Conservation (phyloP, 2,329 filamentous ascomycete species). For the Teratosphaeria destructans region DNA sequence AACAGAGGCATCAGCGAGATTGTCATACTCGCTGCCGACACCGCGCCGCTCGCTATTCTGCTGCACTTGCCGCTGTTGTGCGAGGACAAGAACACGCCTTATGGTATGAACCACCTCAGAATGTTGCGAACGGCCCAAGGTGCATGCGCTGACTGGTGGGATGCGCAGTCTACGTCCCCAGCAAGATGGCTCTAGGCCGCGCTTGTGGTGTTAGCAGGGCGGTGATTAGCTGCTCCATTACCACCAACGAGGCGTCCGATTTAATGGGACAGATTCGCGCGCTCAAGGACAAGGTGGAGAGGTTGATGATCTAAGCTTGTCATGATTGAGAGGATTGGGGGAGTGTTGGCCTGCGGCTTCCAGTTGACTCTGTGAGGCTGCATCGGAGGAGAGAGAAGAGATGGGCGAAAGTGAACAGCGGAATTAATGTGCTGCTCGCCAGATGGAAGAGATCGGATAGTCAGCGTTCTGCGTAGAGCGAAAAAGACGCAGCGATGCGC, state of each 20-base stretch:
- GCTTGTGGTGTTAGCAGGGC: slow-evolving; percentile 81
- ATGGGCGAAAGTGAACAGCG: not conserved
- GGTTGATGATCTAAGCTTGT: slow-evolving; percentile 65
- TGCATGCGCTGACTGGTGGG: slow-evolving; percentile 4
- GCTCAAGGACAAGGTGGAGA: slow-evolving; percentile 91
- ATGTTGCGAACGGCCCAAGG: too few species aligned
- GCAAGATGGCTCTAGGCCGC: slow-evolving; percentile 75
- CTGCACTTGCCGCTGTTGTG: slow-evolving; percentile 80
- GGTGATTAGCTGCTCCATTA: slow-evolving; percentile 82
- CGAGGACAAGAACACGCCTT: slow-evolving; percentile 66
- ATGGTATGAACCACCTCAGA: slow-evolving; percentile 21
- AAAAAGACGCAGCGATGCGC: not conserved
- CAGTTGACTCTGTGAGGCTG: not conserved
- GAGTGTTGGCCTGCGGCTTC: not conserved
- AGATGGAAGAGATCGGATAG: not conserved
- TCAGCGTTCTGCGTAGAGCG: not conserved
- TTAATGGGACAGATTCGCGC: slow-evolving; percentile 77
- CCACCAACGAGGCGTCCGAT: slow-evolving; percentile 82
- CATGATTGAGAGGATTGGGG: too few species aligned
- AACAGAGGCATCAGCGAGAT: slow-evolving; percentile 87
- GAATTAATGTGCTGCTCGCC: not conserved
- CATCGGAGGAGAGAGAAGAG: not conserved
- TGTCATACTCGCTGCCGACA: slow-evolving; percentile 82
- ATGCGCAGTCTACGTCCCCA: slow-evolving; percentile 33
- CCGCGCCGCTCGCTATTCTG: slow-evolving; percentile 74